Evolutionary conservation across 345 rosid species (phyloP), one percentile per base, ranked within the genome.

Genomic region (Syzygium grande): DNA sequence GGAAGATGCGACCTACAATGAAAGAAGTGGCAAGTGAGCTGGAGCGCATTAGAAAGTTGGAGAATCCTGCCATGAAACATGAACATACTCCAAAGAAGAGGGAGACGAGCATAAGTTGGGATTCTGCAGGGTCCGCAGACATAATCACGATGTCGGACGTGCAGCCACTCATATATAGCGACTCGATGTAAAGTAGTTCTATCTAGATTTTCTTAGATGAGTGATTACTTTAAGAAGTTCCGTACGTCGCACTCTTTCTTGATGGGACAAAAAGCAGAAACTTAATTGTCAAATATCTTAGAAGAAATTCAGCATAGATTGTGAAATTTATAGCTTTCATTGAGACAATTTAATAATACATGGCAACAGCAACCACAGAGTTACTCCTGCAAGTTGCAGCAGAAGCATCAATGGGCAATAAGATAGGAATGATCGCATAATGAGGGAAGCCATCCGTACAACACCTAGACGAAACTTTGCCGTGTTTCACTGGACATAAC

Each of bases 1-100:
- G 89, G 49, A 65, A 73, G 56, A 84, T 84, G 29, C 56, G 90
- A 38, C 90, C 90, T 4, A 43, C 90, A 68, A 89, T 89, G 88
- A 87, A 38, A 85, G 87, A 87, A 46, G 88, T 89, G 15, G 79
- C 85, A 12, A 25, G 43, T 23, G 85, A 89, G 15, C 63, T 84
- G 58, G 86, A 84, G 29, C 53, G 52, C 19, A 46, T 80, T 51
- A 80, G 84, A 58, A 58, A 58, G 65, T 15, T 58, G 65, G 65
- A 58, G 65, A 58, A 25, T 58, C 65, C 65, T 25, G 65, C 65
- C 30, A 58, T 58, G 11, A 58, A 29, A 29, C 65, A 25, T 25
- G 65, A 29, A 58, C 2, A 25, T 4, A 1, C 15, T 58, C 65
- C 11, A 11, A 29, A 58, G 29, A 58, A 11, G 65, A 25, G 65